Evolutionary conservation across 768 basidiomycete species (phyloP).

Genomic region (Xerocomellus amylosporus): DNA sequence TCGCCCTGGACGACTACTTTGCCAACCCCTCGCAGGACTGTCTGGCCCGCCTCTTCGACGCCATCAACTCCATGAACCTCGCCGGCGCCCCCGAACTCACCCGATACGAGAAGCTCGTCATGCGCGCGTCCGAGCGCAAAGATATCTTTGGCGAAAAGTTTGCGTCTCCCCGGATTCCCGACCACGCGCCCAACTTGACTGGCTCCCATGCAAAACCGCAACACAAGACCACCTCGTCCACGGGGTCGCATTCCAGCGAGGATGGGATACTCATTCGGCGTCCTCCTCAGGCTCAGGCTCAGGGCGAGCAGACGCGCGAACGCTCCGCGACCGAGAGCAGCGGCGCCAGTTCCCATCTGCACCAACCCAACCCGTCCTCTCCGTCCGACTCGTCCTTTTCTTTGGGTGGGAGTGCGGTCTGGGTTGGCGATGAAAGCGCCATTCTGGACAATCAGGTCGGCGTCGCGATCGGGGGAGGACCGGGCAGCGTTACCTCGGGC

Average conservation of each 20-base stretch:
- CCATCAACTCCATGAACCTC: conserved; percentile 89
- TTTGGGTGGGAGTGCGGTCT: conserved; percentile 76
- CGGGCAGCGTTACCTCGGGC: conserved; percentile 44
- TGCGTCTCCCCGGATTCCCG: conserved; percentile 27
- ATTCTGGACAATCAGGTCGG: conserved; percentile 43
- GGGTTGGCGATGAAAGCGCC: conserved; percentile 76
- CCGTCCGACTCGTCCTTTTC: conserved; percentile 75
- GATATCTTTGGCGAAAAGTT: conserved; percentile 92
- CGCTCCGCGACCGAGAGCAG: conserved; percentile 42
- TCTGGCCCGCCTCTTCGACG: conserved; percentile 85
- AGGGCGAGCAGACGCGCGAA: conserved; percentile 33
- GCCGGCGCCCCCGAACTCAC: conserved; percentile 74
- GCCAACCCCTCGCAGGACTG: conserved; percentile 85
- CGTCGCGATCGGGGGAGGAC: conserved; percentile 41
- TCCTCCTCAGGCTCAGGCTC: not conserved
- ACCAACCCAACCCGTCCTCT: conserved; percentile 42
- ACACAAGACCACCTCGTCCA: conserved; percentile 48
- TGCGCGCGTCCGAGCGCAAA: conserved; percentile 87
- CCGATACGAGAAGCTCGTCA: conserved; percentile 80
- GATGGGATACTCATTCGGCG: conserved; percentile 55
- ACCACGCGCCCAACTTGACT: conserved; percentile 1
- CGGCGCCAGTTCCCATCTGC: conserved; percentile 30
- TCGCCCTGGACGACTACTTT: conserved; percentile 96
- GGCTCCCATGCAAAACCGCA: conserved; percentile 35
- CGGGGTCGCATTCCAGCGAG: conserved; percentile 67